phyloP scores from a whole-genome alignment of 2,329 filamentous ascomycete genomes.

The Rhexocercosporidium sp. region DNA sequence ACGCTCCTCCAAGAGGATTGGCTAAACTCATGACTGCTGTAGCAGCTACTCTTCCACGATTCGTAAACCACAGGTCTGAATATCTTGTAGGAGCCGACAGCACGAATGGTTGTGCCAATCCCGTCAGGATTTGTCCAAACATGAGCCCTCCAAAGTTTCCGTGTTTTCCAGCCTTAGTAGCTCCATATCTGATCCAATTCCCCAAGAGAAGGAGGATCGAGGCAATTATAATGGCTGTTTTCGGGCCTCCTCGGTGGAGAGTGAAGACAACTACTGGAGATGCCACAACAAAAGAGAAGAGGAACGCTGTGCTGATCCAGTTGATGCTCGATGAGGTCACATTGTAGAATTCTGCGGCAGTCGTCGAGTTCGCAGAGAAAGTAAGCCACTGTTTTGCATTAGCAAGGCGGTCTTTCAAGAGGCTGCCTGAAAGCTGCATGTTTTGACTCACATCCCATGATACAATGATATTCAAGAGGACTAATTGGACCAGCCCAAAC shows the following conservation, averaged over 20 bases:
- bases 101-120: slow-evolving; percentile 90
- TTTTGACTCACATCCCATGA: slow-evolving; percentile 87
- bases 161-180: slow-evolving; percentile 56
- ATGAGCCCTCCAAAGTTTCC: slow-evolving; percentile 79
- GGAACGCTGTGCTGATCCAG: slow-evolving; percentile 88
- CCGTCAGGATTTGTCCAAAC: slow-evolving; percentile 90
- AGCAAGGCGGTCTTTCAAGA: slow-evolving; percentile 14
- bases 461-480: slow-evolving; percentile 88
- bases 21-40: slow-evolving; percentile 85
- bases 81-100: slow-evolving; percentile 88
- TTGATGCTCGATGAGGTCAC: slow-evolving; percentile 81
- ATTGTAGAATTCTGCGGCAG: slow-evolving; percentile 75
- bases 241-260: slow-evolving; percentile 78
- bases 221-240: slow-evolving; percentile 74
- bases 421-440: slow-evolving; percentile 11
- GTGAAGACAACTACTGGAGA: slow-evolving; percentile 77
- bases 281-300: slow-evolving; percentile 80
- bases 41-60: slow-evolving; percentile 80
- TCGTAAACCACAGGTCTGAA: slow-evolving; percentile 94
- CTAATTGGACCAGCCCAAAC: slow-evolving; percentile 84
- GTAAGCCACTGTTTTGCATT: slow-evolving; percentile 77
- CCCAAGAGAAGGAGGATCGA: slow-evolving; percentile 77
- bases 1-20: slow-evolving; percentile 87
- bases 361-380: slow-evolving; percentile 81
- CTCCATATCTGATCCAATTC: slow-evolving; percentile 90